Evolutionary conservation across 768 basidiomycete species (phyloP), one percentile per base, ranked within the genome.

Genomic region (Amanita fuliginea): DNA sequence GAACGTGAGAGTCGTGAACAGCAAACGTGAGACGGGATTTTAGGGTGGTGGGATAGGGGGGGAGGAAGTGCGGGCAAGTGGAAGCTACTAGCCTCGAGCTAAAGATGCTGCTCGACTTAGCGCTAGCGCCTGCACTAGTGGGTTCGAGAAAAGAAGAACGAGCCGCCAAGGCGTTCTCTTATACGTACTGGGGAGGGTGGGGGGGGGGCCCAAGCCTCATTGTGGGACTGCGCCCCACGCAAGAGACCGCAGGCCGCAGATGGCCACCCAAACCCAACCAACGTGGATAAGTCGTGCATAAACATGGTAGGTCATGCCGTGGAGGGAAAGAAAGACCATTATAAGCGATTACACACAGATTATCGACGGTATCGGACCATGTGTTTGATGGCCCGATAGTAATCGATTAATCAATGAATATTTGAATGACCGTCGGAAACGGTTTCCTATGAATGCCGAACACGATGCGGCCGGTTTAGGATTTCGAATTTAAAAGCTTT

Each of bases 231-330:
- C 42, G 42, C n/a, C 11, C 14, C 14, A 4, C 42, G n/a, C 42
- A 28, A 8, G 3, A 22, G 1, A 24, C 41, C 41, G 41, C 42
- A 43, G 28, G 2, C 42, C 28, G 16, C 26, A n/a, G 42, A 28
- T 6, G 11, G n/a, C 16, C 26, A 6, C 26, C 14, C 13, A 14
- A 14, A 14, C 24, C 42, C 26, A 22, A 24, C 28, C 42, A 43
- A 43, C 42, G 42, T 43, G 42, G 42, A 24, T 42, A 22, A 42
- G 21, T 42, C 41, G 41, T 43, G 42, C 42, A 16, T 43, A 43
- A n/a, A 28, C 26, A 28, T 28, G 26, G 2, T 14, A 43, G 28
- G 42, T 19, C 26, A 28, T 26, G n/a, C 28, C 13, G 18, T 10
- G 14, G 42, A 43, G 42, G 26, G 42, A 43, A 30, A 28, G 42